Evolutionary conservation across 768 basidiomycete species (phyloP).

Genomic region (Leccinum sublutescens): DNA sequence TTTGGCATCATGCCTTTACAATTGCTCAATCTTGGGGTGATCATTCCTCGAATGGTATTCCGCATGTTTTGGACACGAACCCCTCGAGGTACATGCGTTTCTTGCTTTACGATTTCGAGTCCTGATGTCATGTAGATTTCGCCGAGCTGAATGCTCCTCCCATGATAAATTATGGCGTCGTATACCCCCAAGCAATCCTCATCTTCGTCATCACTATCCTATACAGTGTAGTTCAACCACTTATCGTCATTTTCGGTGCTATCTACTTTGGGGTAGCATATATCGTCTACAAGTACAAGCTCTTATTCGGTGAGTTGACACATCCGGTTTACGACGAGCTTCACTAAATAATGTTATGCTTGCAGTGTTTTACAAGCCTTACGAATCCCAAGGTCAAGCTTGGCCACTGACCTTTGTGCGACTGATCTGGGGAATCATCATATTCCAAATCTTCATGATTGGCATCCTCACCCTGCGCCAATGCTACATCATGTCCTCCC

Average conservation of each 20-base stretch:
- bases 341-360: not conserved
- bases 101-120: not conserved
- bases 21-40: conserved; percentile 85
- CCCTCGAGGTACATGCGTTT: conserved; percentile 66
- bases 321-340: not conserved
- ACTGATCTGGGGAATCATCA: conserved; percentile 87
- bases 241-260: conserved; percentile 93
- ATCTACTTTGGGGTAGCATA: conserved; percentile 96
- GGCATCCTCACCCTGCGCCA: conserved; percentile 81
- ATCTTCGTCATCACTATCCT: conserved; percentile 94
- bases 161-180: conserved; percentile 96
- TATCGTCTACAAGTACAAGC: conserved; percentile 97
- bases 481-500: conserved; percentile 54
- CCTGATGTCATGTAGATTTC: conserved; percentile 58
- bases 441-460: conserved; percentile 96
- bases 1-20: conserved; percentile 96
- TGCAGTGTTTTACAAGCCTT: conserved; percentile 96
- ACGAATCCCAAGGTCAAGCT: conserved; percentile 95
- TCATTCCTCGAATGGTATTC: conserved; percentile 75
- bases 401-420: conserved; percentile 96
- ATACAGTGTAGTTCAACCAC: conserved; percentile 94
- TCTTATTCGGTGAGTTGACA: conserved; percentile 75
- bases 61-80: conserved; percentile 82
- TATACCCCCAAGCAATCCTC: conserved; percentile 95
- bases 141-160: conserved; percentile 97